A percentile compares a stretch with the other conserved stretches of the same genome.
Evolutionary conservation across 2,329 filamentous ascomycete genomes (phyloP).

Genomic region (Phaeosphaeria sp.): DNA sequence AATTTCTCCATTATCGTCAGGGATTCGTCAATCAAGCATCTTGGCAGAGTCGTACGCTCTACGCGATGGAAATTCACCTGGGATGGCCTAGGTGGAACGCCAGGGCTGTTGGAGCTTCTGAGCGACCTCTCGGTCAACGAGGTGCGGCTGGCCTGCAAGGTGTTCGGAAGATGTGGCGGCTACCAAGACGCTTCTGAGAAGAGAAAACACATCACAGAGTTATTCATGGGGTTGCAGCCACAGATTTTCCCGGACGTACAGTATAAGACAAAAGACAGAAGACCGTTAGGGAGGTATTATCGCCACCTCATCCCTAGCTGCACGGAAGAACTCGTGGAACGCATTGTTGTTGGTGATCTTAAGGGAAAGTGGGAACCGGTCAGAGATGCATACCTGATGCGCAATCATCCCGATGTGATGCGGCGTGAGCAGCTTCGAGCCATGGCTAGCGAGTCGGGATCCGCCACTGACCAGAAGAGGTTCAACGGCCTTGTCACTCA

Average conservation of each 20-base stretch:
- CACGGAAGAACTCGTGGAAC: conserved; percentile 20
- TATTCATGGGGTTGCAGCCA: conserved; percentile 34
- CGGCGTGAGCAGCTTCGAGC: conserved; percentile 15
- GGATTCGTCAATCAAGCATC: conserved; percentile 21
- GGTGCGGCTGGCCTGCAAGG: conserved; percentile 23
- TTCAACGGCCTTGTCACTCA: conserved; percentile 13
- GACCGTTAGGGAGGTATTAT: conserved; percentile 28
- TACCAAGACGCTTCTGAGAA: conserved; percentile 20
- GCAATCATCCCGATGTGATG: conserved; percentile 24
- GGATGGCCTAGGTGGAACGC: conserved; percentile 33
- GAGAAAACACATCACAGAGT: conserved; percentile 20
- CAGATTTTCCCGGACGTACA: conserved; percentile 15
- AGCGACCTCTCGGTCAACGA: conserved; percentile 34
- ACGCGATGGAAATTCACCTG: conserved; percentile 31
- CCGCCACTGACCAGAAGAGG: conserved; percentile 2
- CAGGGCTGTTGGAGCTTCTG: conserved; percentile 32
- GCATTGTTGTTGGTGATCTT: conserved; percentile 5
- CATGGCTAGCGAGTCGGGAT: conserved; percentile 4
- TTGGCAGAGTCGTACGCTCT: conserved; percentile 23
- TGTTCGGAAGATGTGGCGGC: conserved; percentile 20
- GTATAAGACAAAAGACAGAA: conserved; percentile 18
- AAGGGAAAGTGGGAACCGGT: conserved; percentile 11
- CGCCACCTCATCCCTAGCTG: conserved; percentile 29
- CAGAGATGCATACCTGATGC: conserved; percentile 11
- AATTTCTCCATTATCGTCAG: conserved; percentile 30